Evolutionary conservation across 345 rosid species (phyloP), one percentile per base, ranked within the genome.

Genomic region (Eucalyptus marginata): DNA sequence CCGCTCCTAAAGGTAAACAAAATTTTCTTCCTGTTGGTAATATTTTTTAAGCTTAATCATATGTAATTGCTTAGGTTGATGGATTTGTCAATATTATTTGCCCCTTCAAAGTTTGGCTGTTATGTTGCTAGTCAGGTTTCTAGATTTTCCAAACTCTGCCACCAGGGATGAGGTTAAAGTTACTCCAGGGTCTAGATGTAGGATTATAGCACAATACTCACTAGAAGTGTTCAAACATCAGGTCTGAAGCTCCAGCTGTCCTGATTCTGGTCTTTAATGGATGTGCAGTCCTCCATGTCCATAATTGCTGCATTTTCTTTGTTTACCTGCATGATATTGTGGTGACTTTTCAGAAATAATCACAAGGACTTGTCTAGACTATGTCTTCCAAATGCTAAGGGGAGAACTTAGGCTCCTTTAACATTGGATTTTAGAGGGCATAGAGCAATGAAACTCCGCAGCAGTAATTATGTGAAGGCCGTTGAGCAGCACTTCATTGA

Each of bases 1-100:
- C 99, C 99, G 11, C 92, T 98, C 36, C 90, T 98, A 89, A 98
- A 98, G 98, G 99, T 97, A 88, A 86, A n/a, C 40, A 59, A 46
- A 87, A 47, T 43, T 52, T 88, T 88, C 47, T 66, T 89, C 17
- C 49, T 22, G 29, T 40, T 4, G 29, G 62, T 36, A 46, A 47
- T 71, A 33, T 50, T 68, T 33, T 49, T 68, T 44, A 52, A 68
- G 51, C 76, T 58, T 44, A 51, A 59, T 68, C 66, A 22, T 71
- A 27, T 22, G 66, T 64, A 58, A 52, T 58, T 76, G 85, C 79
- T n/a, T 31, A 9, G 44, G 80, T 87, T 87, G 51, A 27, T 85
- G 24, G 40, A 85, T 13, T 84, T 44, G 7, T 44, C 54, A 27
- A 49, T 84, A 27, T 27, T 84, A 40, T 86, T n/a, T n/a, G 87